phyloP scores from a whole-genome alignment of 2,329 filamentous ascomycete species.

The Fusarium torreyae region DNA sequence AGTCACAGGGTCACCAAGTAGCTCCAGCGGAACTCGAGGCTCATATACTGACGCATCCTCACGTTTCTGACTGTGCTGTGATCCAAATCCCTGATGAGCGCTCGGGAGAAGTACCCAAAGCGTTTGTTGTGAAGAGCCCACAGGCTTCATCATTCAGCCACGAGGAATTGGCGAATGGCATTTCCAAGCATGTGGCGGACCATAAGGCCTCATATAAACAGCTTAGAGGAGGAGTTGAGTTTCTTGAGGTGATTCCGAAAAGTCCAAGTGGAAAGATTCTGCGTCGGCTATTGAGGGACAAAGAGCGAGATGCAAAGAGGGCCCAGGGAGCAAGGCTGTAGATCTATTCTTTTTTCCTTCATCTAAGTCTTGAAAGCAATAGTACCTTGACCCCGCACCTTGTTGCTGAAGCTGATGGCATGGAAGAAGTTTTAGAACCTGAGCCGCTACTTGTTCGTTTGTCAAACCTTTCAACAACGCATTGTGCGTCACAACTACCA shows the following conservation, averaged over 20 bases:
- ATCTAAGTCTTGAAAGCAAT: no score
- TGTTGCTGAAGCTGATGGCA: no score
- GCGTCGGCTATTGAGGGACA: slow-evolving; percentile 17
- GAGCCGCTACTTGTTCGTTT: no score
- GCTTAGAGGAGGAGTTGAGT: slow-evolving; percentile 65
- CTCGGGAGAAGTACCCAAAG: slow-evolving; percentile 74
- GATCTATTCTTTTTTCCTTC: no score
- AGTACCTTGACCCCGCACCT: no score
- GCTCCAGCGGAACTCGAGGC: slow-evolving; percentile 85
- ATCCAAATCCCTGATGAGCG: slow-evolving; percentile 75
- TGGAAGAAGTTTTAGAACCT: no score
- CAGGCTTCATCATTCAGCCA: slow-evolving; percentile 62
- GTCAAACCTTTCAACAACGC: no score
- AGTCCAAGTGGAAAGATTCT: slow-evolving; percentile 71
- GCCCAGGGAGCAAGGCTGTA: slow-evolving; percentile 1
- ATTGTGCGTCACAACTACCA: no score
- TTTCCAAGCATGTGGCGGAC: slow-evolving; percentile 73
- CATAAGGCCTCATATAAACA: slow-evolving; percentile 73
- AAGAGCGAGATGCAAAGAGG: slow-evolving; percentile 10
- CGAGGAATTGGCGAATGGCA: slow-evolving; percentile 62
- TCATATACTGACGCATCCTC: slow-evolving; percentile 78
- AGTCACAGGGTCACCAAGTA: slow-evolving; percentile 75
- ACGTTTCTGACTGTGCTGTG: slow-evolving; percentile 81
- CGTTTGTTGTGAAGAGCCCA: slow-evolving; percentile 68
- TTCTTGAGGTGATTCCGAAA: slow-evolving; percentile 71